Evolutionary conservation across 2,329 filamentous ascomycete species (phyloP).

Genomic region (Myriosclerotinia curreyana): DNA sequence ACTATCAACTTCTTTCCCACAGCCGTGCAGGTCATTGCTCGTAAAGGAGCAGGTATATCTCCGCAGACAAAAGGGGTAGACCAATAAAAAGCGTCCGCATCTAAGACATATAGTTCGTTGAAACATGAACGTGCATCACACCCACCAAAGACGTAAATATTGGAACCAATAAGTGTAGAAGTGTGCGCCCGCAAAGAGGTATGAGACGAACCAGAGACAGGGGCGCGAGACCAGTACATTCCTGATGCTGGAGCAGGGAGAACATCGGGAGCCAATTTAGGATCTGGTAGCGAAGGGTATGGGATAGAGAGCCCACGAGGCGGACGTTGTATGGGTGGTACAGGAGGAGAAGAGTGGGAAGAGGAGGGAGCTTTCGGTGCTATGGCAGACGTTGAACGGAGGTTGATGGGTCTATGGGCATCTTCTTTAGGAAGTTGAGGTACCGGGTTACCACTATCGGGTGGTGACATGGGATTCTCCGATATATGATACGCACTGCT

Average conservation of each 20-base stretch:
- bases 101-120: slow-evolving; percentile 66
- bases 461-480: slow-evolving; percentile 30
- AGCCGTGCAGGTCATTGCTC: slow-evolving; percentile 70
- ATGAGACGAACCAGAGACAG: slow-evolving; percentile 60
- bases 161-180: slow-evolving; percentile 62
- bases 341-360: slow-evolving; percentile 30
- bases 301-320: slow-evolving; percentile 44
- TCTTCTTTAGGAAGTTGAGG: slow-evolving; percentile 25
- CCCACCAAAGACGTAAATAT: slow-evolving; percentile 66
- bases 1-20: slow-evolving; percentile 68
- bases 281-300: slow-evolving; percentile 57
- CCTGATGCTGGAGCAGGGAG: slow-evolving; percentile 62
- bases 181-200: slow-evolving; percentile 64
- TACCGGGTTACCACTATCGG: slow-evolving; percentile 25
- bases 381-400: slow-evolving; percentile 49
- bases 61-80: slow-evolving; percentile 62
- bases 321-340: slow-evolving; percentile 29
- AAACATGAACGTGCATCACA: slow-evolving; percentile 66
- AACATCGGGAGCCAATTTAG: slow-evolving; percentile 57
- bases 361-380: slow-evolving; percentile 33
- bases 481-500: slow-evolving; percentile 25
- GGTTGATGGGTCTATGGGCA: slow-evolving; percentile 45
- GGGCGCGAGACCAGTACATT: slow-evolving; percentile 70
- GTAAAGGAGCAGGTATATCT: slow-evolving; percentile 61
- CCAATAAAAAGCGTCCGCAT: slow-evolving; percentile 69